Percentiles rank a stretch among this genome's conserved stretches.
Conservation (phyloP, 805 yeast species). For the Lachancea waltii region DNA sequence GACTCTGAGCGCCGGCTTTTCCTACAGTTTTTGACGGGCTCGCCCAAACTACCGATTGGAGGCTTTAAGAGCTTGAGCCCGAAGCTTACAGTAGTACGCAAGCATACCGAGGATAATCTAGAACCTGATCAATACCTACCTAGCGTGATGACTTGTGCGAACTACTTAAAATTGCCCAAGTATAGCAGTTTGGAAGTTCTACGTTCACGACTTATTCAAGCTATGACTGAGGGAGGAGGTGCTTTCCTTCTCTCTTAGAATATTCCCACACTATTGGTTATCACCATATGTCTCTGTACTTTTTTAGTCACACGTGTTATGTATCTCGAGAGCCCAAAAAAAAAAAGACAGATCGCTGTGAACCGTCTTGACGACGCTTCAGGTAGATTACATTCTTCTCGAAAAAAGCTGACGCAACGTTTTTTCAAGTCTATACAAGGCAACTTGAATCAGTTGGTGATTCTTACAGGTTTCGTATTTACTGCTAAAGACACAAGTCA, state of each 20-base stretch:
- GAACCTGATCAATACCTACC: constrained; percentile 78
- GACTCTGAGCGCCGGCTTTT: constrained; percentile 59
- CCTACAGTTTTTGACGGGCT: constrained; percentile 83
- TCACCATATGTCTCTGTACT: neutral
- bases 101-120: constrained; percentile 65
- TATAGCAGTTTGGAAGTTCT: constrained; percentile 61
- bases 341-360: too few species aligned
- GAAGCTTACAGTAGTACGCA: constrained; percentile 78
- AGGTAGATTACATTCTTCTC: too few species aligned
- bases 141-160: constrained; percentile 98
- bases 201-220: constrained; percentile 53
- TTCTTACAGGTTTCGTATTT: too few species aligned
- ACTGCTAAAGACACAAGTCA: too few species aligned
- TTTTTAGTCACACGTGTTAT: neutral
- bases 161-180: constrained; percentile 82
- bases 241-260: constrained; percentile 68
- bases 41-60: constrained; percentile 89
- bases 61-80: constrained; percentile 84
- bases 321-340: too few species aligned
- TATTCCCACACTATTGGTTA: neutral
- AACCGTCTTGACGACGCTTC: too few species aligned
- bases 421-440: too few species aligned
- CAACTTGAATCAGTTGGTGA: too few species aligned
- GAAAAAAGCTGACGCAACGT: too few species aligned
- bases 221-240: constrained; percentile 83